These are phyloP conservation scores for Ogataea paradorogensis DNA, from an alignment of 805 yeast genomes.

Conservation along the genomic window DNA sequence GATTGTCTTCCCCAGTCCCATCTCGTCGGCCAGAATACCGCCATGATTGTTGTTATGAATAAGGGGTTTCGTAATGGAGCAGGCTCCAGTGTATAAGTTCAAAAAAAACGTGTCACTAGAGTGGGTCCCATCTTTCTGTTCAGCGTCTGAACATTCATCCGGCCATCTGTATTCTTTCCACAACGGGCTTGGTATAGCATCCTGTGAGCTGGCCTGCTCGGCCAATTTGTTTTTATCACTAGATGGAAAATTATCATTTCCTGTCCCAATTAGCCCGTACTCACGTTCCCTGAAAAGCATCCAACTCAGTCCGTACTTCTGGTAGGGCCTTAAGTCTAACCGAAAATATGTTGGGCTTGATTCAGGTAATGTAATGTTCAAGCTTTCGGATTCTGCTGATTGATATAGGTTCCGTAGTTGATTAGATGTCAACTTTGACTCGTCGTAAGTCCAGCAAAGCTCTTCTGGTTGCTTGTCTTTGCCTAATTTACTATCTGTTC, in stretches of 20 bases:
- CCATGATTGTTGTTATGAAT: slow-evolving; percentile 63
- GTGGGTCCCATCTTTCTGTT: not conserved
- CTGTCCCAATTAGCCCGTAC: slow-evolving; percentile 39
- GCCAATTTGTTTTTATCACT: slow-evolving; percentile 22
- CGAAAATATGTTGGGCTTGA: slow-evolving; percentile 57
- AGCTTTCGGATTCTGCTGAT: slow-evolving; percentile 47
- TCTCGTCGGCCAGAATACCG: slow-evolving; percentile 92
- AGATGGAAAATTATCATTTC: slow-evolving; percentile 25
- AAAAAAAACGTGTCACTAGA: slow-evolving; percentile 52
- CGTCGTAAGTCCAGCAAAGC: slow-evolving; percentile 4
- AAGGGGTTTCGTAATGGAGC: slow-evolving; percentile 65
- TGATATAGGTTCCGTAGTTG: slow-evolving; percentile 75
- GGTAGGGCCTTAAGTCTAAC: slow-evolving; percentile 68
- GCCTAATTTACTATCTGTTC: no score
- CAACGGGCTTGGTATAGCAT: slow-evolving; percentile 71
- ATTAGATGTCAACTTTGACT: slow-evolving; percentile 48
- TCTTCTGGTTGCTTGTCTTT: slow-evolving; percentile 3
- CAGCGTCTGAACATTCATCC: not conserved
- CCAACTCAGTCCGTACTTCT: slow-evolving; percentile 84
- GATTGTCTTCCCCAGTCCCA: slow-evolving; percentile 95
- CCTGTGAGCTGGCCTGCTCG: slow-evolving; percentile 33
- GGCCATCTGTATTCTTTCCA: slow-evolving; percentile 88
- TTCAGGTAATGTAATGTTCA: slow-evolving; percentile 58
- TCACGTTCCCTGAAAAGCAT: slow-evolving; percentile 79
- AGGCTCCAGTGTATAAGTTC: slow-evolving; percentile 76